These are phyloP conservation scores for Kokia cookei DNA, from an alignment of 441 rosid genomes.

Conservation along the genomic window DNA sequence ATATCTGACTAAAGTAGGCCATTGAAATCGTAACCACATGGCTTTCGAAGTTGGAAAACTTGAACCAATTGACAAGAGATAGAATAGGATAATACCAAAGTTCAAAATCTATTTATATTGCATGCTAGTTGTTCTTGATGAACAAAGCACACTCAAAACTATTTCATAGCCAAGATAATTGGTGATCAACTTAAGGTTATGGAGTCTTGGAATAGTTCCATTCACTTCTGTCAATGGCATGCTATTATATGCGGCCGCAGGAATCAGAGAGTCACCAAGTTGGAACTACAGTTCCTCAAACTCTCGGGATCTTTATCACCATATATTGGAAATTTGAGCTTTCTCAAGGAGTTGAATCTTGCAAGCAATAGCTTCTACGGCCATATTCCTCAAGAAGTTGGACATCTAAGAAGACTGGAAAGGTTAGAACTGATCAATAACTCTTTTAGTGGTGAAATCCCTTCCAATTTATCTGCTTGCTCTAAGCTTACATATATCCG, in stretches of 20 bases:
- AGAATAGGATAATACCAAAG: background rate
- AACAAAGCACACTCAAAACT: background rate
- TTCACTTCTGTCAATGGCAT: slow-evolving; percentile 13
- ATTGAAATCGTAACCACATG: too few relatives aligned
- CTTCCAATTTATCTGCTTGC: background rate
- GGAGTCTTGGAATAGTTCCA: slow-evolving; percentile 15
- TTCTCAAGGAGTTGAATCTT: background rate
- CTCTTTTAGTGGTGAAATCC: background rate
- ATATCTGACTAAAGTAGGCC: too few relatives aligned
- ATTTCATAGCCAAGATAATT: background rate
- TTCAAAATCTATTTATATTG: too few relatives aligned
- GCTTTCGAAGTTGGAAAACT: too few relatives aligned
- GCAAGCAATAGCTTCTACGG: background rate
- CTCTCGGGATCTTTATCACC: slow-evolving; percentile 4
- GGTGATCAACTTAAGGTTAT: background rate
- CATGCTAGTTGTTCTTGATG: background rate
- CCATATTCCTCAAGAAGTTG: background rate
- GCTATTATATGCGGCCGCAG: slow-evolving; percentile 7
- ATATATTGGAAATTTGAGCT: slow-evolving; percentile 18
- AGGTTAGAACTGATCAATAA: background rate
- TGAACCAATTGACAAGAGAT: background rate
- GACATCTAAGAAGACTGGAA: background rate
- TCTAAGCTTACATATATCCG: background rate
- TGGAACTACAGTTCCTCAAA: background rate
- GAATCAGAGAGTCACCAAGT: background rate